Percentiles rank a stretch among this genome's conserved stretches.
phyloP scores from a whole-genome alignment of 208 protist genomes.

The Leishmania tarentolae region DNA sequence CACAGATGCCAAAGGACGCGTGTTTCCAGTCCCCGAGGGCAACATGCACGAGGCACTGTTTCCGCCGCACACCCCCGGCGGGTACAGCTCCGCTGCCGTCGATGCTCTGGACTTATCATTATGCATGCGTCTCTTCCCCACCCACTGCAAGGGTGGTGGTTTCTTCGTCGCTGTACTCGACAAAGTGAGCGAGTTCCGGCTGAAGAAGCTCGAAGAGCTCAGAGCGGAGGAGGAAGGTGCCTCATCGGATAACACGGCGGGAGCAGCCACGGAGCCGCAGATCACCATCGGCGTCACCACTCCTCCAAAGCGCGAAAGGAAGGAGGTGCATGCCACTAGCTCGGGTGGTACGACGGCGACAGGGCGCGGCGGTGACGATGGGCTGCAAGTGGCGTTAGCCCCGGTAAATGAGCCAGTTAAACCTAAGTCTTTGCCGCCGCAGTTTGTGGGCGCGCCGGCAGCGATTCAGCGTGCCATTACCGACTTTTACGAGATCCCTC shows the following conservation, averaged over 20 bases:
- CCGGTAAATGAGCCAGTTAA: conserved; percentile 4
- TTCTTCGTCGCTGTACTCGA: conserved; percentile 98
- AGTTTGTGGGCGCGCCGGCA: conserved; percentile 56
- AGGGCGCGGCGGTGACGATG: conserved; percentile 2
- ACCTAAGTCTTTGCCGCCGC: conserved; percentile 52
- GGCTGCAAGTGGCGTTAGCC: conserved; percentile 6
- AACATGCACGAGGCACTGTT: conserved; percentile 78
- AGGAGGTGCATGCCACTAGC: conserved; percentile 10
- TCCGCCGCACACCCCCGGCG: conserved; percentile 72
- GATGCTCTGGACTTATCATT: conserved; percentile 68
- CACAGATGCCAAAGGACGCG: conserved; percentile 60
- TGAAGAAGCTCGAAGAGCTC: conserved; percentile 33
- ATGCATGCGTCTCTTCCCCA: conserved; percentile 95
- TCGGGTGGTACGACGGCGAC: background rate
- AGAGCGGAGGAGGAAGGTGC: conserved; percentile 10
- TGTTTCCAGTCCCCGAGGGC: conserved; percentile 38
- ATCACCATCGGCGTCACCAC: background rate
- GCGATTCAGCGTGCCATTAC: conserved; percentile 44
- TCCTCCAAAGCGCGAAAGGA: conserved; percentile 23
- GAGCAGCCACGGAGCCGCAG: background rate
- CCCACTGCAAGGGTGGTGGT: conserved; percentile 94
- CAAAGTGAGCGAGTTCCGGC: conserved; percentile 74
- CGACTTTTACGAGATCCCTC: conserved; percentile 52
- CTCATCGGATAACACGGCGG: background rate
- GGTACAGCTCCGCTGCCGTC: conserved; percentile 63